These are phyloP conservation scores for Mortierella polycephala DNA, from an alignment of 371 early-diverging fungal species.

Conservation along the genomic window DNA sequence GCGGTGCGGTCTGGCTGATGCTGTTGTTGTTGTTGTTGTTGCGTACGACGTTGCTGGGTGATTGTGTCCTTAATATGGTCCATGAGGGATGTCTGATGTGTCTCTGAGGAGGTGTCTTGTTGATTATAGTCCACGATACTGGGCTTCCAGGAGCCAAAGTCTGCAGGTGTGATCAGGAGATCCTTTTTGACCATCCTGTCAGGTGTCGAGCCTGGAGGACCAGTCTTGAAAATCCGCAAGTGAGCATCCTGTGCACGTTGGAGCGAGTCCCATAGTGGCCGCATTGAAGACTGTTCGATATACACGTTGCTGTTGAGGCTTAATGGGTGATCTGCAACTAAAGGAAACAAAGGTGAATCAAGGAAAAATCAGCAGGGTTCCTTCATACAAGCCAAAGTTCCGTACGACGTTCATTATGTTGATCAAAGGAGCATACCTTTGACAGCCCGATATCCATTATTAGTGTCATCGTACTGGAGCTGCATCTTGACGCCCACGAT, in stretches of 20 bases:
- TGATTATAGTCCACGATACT: conserved; percentile 27
- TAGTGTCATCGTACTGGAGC: conserved; percentile 29
- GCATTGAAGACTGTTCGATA: conserved; percentile 35
- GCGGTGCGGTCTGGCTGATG: background rate
- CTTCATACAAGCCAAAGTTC: too few species aligned
- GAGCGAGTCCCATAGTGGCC: conserved; percentile 41
- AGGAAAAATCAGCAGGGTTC: too few species aligned
- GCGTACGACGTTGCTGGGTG: background rate
- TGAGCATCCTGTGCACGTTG: conserved; percentile 42
- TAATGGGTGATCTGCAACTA: conserved; percentile 36
- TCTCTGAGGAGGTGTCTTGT: background rate
- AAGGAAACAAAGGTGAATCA: background rate
- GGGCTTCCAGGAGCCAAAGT: conserved; percentile 41
- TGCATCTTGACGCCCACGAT: conserved; percentile 45
- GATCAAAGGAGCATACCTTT: conserved; percentile 19
- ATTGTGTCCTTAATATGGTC: background rate
- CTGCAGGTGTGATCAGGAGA: conserved; percentile 25
- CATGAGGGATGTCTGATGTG: conserved; percentile 1
- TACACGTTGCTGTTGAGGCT: conserved; percentile 39
- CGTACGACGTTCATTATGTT: too few species aligned
- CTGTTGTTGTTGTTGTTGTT: background rate
- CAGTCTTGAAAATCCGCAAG: conserved; percentile 20
- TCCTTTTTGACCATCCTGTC: background rate
- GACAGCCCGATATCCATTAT: conserved; percentile 46
- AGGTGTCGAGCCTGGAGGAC: background rate